Conservation (phyloP, 148 eudicot species). For the Camellia granthamiana region DNA sequence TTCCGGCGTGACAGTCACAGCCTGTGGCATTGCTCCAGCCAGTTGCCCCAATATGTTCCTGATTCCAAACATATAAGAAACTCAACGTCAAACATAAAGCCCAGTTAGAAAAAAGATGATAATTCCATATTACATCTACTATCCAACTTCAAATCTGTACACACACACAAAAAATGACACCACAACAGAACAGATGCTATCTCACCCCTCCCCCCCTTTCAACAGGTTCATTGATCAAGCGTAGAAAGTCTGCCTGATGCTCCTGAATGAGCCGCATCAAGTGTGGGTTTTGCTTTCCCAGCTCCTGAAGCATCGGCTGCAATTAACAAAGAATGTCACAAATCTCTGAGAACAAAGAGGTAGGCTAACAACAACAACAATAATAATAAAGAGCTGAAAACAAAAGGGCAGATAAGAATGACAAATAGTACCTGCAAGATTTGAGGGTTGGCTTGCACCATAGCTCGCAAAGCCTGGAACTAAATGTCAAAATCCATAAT, state of each 20-base stretch:
- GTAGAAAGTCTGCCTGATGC: conserved; percentile 79
- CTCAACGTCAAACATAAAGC: neutral
- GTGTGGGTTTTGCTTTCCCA: conserved; percentile 86
- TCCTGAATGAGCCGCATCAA: conserved; percentile 80
- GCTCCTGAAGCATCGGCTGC: conserved; percentile 92
- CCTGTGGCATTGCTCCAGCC: conserved; percentile 60
- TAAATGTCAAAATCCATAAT: conserved; percentile 17
- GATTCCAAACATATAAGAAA: conserved; percentile 12
- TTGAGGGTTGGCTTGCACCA: conserved; percentile 51
- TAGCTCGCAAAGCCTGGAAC: conserved; percentile 86
- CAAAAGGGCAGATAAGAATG: neutral
- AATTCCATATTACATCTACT: neutral
- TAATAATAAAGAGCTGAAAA: too few species aligned
- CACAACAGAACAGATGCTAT: neutral
- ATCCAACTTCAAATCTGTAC: neutral
- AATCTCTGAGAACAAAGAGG: conserved; percentile 8
- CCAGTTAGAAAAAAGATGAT: neutral
- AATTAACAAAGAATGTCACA: conserved; percentile 11
- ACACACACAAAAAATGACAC: neutral
- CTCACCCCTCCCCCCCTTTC: conserved; percentile 65
- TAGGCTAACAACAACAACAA: neutral
- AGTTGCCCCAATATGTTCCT: conserved; percentile 63
- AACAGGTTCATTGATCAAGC: conserved; percentile 77
- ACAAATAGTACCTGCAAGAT: conserved; percentile 58
- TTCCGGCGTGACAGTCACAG: conserved; percentile 74